A percentile compares a stretch with the other conserved stretches of the same genome.
Conservation (phyloP, 1,284 basidiomycete species). For the Puccinia coronata region DNA sequence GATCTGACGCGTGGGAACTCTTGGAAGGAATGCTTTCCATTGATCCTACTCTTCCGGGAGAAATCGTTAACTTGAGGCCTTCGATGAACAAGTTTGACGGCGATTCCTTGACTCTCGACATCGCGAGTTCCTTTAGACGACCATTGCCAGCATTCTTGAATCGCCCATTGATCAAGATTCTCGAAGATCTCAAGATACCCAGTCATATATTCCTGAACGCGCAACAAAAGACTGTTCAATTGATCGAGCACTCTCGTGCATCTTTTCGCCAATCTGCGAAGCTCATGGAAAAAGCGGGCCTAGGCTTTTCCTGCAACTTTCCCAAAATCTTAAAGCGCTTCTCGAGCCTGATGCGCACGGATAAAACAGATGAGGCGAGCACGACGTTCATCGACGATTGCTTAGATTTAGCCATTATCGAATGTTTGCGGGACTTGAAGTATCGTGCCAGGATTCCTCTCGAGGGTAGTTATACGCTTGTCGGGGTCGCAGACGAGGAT, state of each 20-base stretch:
- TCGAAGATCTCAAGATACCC: slow-evolving; percentile 68
- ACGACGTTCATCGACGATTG: slow-evolving; percentile 62
- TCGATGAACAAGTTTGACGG: slow-evolving; percentile 76
- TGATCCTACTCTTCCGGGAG: slow-evolving; percentile 64
- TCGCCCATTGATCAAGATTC: slow-evolving; percentile 67
- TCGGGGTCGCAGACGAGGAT: slow-evolving; percentile 75
- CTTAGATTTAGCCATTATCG: slow-evolving; percentile 66
- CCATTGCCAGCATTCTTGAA: slow-evolving; percentile 63
- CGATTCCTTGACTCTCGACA: slow-evolving; percentile 68
- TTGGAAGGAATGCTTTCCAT: slow-evolving; percentile 71
- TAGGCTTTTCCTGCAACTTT: slow-evolving; percentile 65
- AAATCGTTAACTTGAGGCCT: slow-evolving; percentile 67
- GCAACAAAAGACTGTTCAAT: slow-evolving; percentile 64
- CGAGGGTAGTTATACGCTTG: slow-evolving; percentile 68
- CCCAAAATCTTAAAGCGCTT: slow-evolving; percentile 65
- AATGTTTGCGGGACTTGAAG: slow-evolving; percentile 71
- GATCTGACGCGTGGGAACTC: background rate
- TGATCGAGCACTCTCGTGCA: slow-evolving; percentile 66
- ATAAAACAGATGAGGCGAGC: slow-evolving; percentile 55
- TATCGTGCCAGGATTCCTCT: slow-evolving; percentile 68
- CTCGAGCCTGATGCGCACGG: slow-evolving; percentile 63
- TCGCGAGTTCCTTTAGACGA: slow-evolving; percentile 66
- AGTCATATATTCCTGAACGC: slow-evolving; percentile 65
- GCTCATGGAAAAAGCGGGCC: slow-evolving; percentile 63
- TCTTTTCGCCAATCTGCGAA: slow-evolving; percentile 62